Base-by-base conservation (phyloP, 768 basidiomycete genomes). In the Cystobasidium ongulense region DNA sequence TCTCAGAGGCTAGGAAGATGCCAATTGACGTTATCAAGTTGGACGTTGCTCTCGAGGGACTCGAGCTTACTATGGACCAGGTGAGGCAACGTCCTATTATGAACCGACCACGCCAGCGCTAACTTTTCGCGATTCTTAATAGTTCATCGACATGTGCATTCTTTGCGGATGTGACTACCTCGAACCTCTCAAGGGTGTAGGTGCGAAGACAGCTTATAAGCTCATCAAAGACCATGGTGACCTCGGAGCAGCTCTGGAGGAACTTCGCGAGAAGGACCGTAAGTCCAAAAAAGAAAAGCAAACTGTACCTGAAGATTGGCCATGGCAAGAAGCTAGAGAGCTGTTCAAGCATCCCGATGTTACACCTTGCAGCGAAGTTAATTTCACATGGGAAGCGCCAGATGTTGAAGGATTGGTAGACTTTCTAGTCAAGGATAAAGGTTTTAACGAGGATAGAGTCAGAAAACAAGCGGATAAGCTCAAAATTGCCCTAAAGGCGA, bases 81-180 rank as follows among this genome's bases (percentile, higher is more conserved):
- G 93, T 92, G 63, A 41, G 81, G 73, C 2, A 27, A 25, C n/a
- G 33, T 3, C 33, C 52, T n/a, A n/a, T n/a, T n/a, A n/a, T n/a
- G n/a, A n/a, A n/a, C n/a, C n/a, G n/a, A n/a, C n/a, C n/a, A n/a
- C n/a, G n/a, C n/a, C n/a, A n/a, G n/a, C n/a, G n/a, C n/a, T n/a
- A n/a, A n/a, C n/a, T n/a, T n/a, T n/a, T n/a, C n/a, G n/a, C n/a
- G n/a, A n/a, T n/a, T n/a, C 18, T 11, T 27, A 31, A 21, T 78
- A 97, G 91, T 99, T 99, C 79, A 90, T 92, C 77, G 96, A 99
- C 77, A 84, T 99, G 2, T 99, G 95, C 80, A 90, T 99, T 76
- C 85, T 99, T 10, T 87, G 98, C 43, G 96, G 96, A 3, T 99
- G 96, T 74, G 96, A 99, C 80, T 99, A 99, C 82, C 88, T 99